Conservation (phyloP, 2,329 filamentous ascomycete genomes). For the Colletotrichum magnum region DNA sequence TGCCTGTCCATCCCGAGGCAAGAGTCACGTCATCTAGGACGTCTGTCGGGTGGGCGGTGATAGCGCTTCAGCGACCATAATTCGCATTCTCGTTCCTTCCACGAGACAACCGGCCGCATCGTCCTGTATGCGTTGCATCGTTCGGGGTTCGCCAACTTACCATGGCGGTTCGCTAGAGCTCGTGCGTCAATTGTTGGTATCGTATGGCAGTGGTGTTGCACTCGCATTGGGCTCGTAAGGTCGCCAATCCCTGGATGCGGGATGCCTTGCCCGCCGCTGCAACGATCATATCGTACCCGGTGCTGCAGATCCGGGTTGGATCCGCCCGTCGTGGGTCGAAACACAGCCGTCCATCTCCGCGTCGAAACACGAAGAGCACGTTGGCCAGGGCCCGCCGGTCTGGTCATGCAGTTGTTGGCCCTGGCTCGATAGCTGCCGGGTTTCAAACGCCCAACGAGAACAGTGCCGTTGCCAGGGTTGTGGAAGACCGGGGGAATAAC, state of each 20-base stretch:
- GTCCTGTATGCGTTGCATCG: background rate
- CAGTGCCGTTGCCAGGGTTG: background rate
- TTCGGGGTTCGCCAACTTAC: slow-evolving; percentile 1
- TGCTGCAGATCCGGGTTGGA: slow-evolving; percentile 30
- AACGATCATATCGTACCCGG: slow-evolving; percentile 4
- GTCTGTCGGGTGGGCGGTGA: too few species aligned
- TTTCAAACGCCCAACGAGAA: background rate
- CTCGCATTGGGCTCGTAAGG: slow-evolving; percentile 4
- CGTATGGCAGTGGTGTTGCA: background rate
- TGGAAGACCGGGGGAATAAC: background rate
- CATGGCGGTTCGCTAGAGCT: background rate
- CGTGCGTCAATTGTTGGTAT: slow-evolving; percentile 12
- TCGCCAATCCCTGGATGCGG: too few species aligned
- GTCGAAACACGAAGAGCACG: slow-evolving; percentile 28
- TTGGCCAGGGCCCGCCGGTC: background rate
- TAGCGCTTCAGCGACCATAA: too few species aligned
- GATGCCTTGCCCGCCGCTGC: slow-evolving; percentile 5
- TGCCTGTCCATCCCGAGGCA: too few species aligned
- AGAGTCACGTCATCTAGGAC: too few species aligned
- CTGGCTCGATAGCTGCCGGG: background rate
- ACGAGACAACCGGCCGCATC: background rate
- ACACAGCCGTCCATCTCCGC: slow-evolving; percentile 13
- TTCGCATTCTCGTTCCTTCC: too few species aligned
- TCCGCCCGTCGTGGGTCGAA: slow-evolving; percentile 9
- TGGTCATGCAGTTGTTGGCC: background rate